Base-by-base conservation (phyloP, 2,329 filamentous ascomycete genomes). In the Fusarium luffae region DNA sequence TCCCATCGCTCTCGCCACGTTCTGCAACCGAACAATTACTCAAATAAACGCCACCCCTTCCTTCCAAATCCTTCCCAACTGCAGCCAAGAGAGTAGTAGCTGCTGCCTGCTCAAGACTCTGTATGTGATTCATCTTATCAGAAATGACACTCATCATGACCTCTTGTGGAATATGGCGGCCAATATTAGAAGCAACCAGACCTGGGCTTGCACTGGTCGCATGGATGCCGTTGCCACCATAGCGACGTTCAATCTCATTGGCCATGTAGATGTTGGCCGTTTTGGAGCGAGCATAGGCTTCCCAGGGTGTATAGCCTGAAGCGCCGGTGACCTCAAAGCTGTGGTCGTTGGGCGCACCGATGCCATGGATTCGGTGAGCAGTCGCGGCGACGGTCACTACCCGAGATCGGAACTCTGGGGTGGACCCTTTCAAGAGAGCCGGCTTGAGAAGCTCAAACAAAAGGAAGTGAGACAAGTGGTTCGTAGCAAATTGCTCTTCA, bases 381-480 rank as follows among this genome's bases (percentile, higher is more conserved):
- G 56, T 62, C 13, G 56, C 56, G 7, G 56, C 18, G 12, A 62
- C 40, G 1, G 41, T 21, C 27, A 62, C 56, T 4, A 62, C 59
- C 5, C 59, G 56, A 41, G 59, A 54, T 6, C 44, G 59, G 13
- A 61, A 60, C 5, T 61, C 47, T 6, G 57, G 44, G 10, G 37
- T 51, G 6, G 59, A 25, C 0, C 11, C 46, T n/a, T 41, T 41
- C 10, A 61, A 23, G n/a, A 61, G 56, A 8, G 32, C 14, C 4
- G 32, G 18, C 1, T 54, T 61, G 7, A 62, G 46, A 30, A 62
- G 41, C 14, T 70, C 64, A 16, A 69, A 51, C 2, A 72, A 23
- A 11, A 72, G 51, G 12, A 72, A 72, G 25, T 72, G 70, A 8
- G 63, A 60, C 2, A 72, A 21, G 3, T 72, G 69, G 21, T 72